A percentile compares a stretch with the other conserved stretches of the same genome.
These are phyloP conservation scores for Bassia scoparia DNA, from an alignment of 148 eudicot species.

Conservation along the genomic window DNA sequence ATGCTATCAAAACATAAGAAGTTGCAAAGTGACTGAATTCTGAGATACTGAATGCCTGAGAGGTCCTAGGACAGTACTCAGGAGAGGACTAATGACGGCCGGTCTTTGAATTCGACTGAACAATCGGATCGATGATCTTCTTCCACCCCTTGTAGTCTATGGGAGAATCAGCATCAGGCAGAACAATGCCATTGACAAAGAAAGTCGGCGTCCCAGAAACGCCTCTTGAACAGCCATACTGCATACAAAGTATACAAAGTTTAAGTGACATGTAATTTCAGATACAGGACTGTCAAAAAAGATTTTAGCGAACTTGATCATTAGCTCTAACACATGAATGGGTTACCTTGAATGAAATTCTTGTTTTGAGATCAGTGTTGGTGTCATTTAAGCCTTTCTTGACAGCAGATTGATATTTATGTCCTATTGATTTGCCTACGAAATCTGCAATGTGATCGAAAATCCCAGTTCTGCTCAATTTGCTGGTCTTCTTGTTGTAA, in stretches of 20 bases:
- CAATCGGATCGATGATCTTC: conserved; percentile 59
- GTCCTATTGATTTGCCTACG: conserved; percentile 40
- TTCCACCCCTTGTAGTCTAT: conserved; percentile 58
- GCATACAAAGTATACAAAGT: conserved; percentile 6
- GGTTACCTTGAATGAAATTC: conserved; percentile 79
- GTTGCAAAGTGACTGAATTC: too few relatives aligned
- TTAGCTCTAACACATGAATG: too few relatives aligned
- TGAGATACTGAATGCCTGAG: too few relatives aligned
- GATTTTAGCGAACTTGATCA: neutral
- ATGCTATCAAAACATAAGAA: too few relatives aligned
- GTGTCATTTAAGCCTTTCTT: conserved; percentile 54
- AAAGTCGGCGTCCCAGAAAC: conserved; percentile 73
- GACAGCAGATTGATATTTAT: conserved; percentile 37
- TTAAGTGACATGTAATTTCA: neutral
- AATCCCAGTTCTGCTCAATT: conserved; percentile 43
- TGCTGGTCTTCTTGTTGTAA: conserved; percentile 49
- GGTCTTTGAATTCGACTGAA: conserved; percentile 24
- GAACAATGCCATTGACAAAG: conserved; percentile 64
- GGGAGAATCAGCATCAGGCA: conserved; percentile 58
- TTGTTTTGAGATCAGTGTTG: conserved; percentile 55
- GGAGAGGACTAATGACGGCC: neutral
- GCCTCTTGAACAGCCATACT: conserved; percentile 86
- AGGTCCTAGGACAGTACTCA: too few relatives aligned
- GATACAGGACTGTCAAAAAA: neutral
- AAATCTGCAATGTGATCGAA: conserved; percentile 34